A percentile compares a stretch with the other conserved stretches of the same genome.
Evolutionary conservation across 768 basidiomycete species (phyloP).

Genomic region (Vararia minispora): DNA sequence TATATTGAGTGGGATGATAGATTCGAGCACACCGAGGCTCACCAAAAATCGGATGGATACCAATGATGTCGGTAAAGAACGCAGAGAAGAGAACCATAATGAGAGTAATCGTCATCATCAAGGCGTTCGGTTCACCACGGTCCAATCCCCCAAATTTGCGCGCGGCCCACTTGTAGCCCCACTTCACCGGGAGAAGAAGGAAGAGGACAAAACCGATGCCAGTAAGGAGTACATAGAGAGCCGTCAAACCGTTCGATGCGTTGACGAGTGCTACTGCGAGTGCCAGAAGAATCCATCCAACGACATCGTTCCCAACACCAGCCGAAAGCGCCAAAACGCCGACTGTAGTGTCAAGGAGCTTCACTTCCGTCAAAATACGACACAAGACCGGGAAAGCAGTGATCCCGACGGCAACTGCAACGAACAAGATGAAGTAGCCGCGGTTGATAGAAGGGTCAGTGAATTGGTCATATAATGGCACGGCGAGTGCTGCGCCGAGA

Average conservation of each 20-base stretch:
- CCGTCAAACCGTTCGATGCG: constrained; percentile 59
- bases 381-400: constrained; percentile 78
- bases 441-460: constrained; percentile 45
- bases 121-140: constrained; percentile 54
- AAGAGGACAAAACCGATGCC: constrained; percentile 55
- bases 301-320: constrained; percentile 52
- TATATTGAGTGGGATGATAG: constrained; percentile 7
- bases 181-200: constrained; percentile 52
- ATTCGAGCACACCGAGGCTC: constrained; percentile 7
- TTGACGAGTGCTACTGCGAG: constrained; percentile 79
- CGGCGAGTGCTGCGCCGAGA: constrained; percentile 61
- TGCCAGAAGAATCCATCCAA: constrained; percentile 82
- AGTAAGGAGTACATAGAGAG: constrained; percentile 70
- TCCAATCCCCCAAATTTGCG: constrained; percentile 62
- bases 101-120: constrained; percentile 75
- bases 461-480: constrained; percentile 68
- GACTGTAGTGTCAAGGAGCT: constrained; percentile 77
- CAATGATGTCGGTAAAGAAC: constrained; percentile 83
- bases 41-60: constrained; percentile 63
- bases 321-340: constrained; percentile 75
- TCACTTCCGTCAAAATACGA: constrained; percentile 74
- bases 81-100: constrained; percentile 62
- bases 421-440: constrained; percentile 79
- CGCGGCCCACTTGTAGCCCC: constrained; percentile 57
- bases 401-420: constrained; percentile 72